Evolutionary conservation across 2,329 filamentous ascomycete species (phyloP).

Genomic region (Thermomyces lanuginosus): DNA sequence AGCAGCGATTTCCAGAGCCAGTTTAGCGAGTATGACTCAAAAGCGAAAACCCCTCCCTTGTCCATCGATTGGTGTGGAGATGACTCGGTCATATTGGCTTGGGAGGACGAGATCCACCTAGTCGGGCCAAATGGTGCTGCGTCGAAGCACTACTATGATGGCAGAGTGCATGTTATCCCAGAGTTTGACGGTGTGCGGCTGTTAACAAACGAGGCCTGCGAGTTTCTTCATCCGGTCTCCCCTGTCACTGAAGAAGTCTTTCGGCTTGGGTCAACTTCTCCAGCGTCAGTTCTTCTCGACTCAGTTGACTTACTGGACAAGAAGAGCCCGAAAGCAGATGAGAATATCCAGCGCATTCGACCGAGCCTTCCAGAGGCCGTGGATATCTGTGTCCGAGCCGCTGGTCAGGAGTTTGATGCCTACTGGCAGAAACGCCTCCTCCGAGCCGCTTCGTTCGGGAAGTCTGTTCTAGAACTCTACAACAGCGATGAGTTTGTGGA

Average conservation of each 20-base stretch:
- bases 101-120: slow-evolving; percentile 94
- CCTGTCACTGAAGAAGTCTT: slow-evolving; percentile 79
- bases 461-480: slow-evolving; percentile 91
- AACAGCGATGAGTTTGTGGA: slow-evolving; percentile 98
- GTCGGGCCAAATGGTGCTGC: slow-evolving; percentile 70
- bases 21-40: slow-evolving; percentile 79
- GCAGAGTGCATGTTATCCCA: slow-evolving; percentile 71
- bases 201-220: slow-evolving; percentile 85
- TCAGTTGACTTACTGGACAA: slow-evolving; percentile 80
- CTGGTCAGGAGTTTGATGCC: slow-evolving; percentile 75
- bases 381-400: slow-evolving; percentile 81
- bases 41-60: slow-evolving; percentile 67
- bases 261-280: slow-evolving; percentile 68
- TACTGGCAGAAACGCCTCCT: slow-evolving; percentile 91
- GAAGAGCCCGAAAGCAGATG: slow-evolving; percentile 91
- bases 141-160: slow-evolving; percentile 73
- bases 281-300: slow-evolving; percentile 83
- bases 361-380: slow-evolving; percentile 80
- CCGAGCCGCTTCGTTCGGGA: slow-evolving; percentile 94
- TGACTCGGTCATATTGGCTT: slow-evolving; percentile 80
- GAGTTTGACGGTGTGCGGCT: slow-evolving; percentile 82
- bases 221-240: slow-evolving; percentile 90
- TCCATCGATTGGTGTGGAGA: slow-evolving; percentile 94
- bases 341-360: slow-evolving; percentile 89
- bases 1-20: slow-evolving; percentile 89